phyloP scores from a whole-genome alignment of 257 asterid genomes.

The Przewalskia tangutica region DNA sequence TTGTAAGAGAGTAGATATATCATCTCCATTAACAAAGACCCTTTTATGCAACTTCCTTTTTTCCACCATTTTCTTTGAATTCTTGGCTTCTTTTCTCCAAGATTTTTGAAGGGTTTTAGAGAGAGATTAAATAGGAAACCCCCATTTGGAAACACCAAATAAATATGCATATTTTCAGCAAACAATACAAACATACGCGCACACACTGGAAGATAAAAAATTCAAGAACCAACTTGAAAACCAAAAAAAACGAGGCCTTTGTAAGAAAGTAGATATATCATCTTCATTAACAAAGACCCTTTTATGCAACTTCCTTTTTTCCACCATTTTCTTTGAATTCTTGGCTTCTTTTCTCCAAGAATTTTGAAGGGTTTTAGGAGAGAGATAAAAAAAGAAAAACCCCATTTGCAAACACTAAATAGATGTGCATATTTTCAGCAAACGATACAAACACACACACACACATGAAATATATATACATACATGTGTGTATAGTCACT shows the following conservation, averaged over 20 bases:
- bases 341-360: no score
- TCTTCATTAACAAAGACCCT: constrained; percentile 51
- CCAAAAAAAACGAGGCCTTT: constrained; percentile 26
- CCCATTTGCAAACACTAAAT: no score
- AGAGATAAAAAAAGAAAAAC: not conserved
- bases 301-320: constrained; percentile 43
- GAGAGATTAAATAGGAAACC: not conserved
- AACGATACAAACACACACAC: not conserved
- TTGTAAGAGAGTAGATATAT: constrained; percentile 31
- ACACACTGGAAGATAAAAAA: not conserved
- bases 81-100: not conserved
- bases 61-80: constrained; percentile 30
- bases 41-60: constrained; percentile 45
- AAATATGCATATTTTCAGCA: not conserved
- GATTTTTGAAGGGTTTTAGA: not conserved
- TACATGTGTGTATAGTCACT: not conserved
- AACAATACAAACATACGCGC: not conserved
- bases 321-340: constrained; percentile 26
- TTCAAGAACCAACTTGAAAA: not conserved
- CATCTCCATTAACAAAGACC: constrained; percentile 47
- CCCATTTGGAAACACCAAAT: no score
- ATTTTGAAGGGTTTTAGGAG: constrained; percentile 1
- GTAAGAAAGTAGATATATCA: constrained; percentile 37
- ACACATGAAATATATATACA: not conserved
- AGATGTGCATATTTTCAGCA: not conserved